Percentiles rank a stretch among this genome's conserved stretches.
Conservation (phyloP, 345 rosid species). For the Syzygium aromaticum region DNA sequence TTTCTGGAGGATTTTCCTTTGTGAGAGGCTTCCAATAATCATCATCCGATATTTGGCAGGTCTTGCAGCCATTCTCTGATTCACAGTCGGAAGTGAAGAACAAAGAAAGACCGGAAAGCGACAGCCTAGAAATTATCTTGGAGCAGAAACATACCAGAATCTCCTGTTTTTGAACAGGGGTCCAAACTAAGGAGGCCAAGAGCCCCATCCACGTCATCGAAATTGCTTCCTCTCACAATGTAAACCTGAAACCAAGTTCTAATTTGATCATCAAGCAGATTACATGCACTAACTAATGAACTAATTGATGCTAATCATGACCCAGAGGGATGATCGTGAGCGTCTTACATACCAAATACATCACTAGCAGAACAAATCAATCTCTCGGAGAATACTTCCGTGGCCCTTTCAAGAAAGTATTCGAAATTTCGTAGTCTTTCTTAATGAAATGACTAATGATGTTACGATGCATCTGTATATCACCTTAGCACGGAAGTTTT, state of each 20-base stretch:
- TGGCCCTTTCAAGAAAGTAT: neutral
- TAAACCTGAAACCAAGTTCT: constrained; percentile 2
- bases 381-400: neutral
- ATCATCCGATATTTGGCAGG: neutral
- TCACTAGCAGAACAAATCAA: neutral
- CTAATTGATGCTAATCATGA: neutral
- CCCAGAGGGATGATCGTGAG: neutral
- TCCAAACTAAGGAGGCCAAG: constrained; percentile 2
- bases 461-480: neutral
- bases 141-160: neutral
- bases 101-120: neutral
- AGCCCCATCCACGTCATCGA: constrained; percentile 8
- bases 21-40: neutral
- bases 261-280: neutral
- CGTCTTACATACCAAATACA: neutral
- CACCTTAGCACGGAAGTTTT: neutral
- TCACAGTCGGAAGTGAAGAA: neutral
- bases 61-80: neutral
- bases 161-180: neutral
- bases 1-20: constrained; percentile 1
- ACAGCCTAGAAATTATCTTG: neutral
- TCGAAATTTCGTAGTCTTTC: neutral
- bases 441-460: neutral
- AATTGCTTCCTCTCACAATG: neutral
- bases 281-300: neutral